Evolutionary conservation across 164 flowering plant genomes (phyloP).

Genomic region (Vitis riparia): DNA sequence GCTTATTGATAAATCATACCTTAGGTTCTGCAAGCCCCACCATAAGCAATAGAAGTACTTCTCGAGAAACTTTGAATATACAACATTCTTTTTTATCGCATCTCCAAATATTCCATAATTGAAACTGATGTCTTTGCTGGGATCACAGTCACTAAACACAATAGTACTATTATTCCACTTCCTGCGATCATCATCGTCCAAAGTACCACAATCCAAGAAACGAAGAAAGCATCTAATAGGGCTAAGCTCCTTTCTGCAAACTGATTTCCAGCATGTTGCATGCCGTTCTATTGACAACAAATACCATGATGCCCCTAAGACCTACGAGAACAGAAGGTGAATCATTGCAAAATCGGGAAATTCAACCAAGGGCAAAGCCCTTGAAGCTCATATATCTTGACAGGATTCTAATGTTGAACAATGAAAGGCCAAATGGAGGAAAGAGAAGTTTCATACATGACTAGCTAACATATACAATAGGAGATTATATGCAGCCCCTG

Average conservation of each 20-base stretch:
- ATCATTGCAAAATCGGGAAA: background rate
- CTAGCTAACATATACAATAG: constrained; percentile 91
- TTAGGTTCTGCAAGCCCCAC: constrained; percentile 96
- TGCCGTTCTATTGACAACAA: constrained; percentile 77
- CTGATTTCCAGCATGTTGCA: constrained; percentile 79
- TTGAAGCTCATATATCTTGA: background rate
- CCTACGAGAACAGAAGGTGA: constrained; percentile 39
- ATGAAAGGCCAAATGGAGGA: background rate
- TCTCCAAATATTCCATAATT: constrained; percentile 66
- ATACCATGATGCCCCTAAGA: constrained; percentile 93
- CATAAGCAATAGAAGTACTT: constrained; percentile 92
- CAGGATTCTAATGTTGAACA: background rate
- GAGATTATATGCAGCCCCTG: constrained; percentile 98
- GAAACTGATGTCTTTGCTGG: constrained; percentile 38
- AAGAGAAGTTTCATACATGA: constrained; percentile 54
- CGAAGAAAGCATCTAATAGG: constrained; percentile 41
- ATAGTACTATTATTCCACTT: constrained; percentile 54
- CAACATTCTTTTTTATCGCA: constrained; percentile 63
- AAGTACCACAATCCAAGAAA: constrained; percentile 58
- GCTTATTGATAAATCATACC: constrained; percentile 40
- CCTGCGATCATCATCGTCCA: constrained; percentile 21
- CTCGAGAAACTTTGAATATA: constrained; percentile 55
- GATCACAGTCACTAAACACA: constrained; percentile 67
- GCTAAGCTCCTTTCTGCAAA: constrained; percentile 52
- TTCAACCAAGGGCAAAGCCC: background rate